Evolutionary conservation across 768 basidiomycete species (phyloP), one percentile per base, ranked within the genome.

Genomic region (Lentinula raphanica): DNA sequence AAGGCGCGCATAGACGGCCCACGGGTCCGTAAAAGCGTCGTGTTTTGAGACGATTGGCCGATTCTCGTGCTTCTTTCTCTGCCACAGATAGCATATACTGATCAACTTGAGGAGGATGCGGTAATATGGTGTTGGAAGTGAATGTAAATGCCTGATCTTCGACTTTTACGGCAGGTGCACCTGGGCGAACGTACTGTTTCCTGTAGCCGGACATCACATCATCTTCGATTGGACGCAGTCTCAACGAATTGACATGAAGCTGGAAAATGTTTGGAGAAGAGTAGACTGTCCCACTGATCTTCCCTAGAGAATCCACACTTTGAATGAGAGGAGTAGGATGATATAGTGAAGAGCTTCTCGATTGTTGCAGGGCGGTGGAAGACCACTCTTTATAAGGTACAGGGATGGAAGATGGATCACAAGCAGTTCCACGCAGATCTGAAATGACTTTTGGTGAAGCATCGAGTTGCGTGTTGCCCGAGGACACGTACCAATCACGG

Each of bases 401-500:
- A 32, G 59, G 59, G 32, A 60, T 57, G 49, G 17, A 17, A 1
- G 50, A 54, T 15, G 60, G 29, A 45, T 19, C 27, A 56, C 66
- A 67, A 1, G 49, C 32, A 11, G 71, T 72, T 0, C 67, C 71
- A 3, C 71, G 65, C 2, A 72, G 56, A 59, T 74, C 72, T 73
- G 25, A 13, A 11, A 40, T 19, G 21, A 54, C 28, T 32, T 39
- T n/a, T 19, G 5, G 5, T 23, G 5, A n/a, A 23, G 25, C 5
- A 23, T 31, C 28, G 9, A 32, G 32, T 40, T 48, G 15, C 32
- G 54, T 36, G n/a, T n/a, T n/a, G n/a, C 15, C 21, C 19, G 42
- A 23, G 15, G 21, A 12, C 25, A 78, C 81, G 29, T 53, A 86
- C 87, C 88, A 62, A 90, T 61, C 19, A 80, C 80, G 27, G 79